Base-by-base conservation (phyloP, 2,329 filamentous ascomycete species). In the Phyllosticta ampelicida region DNA sequence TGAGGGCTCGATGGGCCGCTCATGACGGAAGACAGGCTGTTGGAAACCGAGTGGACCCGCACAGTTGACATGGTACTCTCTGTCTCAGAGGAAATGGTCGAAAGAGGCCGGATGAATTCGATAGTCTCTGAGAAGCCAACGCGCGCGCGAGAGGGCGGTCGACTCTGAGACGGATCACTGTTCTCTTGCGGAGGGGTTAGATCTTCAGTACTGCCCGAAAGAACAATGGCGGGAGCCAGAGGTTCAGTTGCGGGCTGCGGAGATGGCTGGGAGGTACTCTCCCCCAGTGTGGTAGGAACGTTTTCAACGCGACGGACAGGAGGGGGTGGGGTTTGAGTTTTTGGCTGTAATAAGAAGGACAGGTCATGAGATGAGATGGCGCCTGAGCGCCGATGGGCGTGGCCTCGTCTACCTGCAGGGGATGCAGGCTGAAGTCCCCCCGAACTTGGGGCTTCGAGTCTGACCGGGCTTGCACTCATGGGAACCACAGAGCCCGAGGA, bases 331-430 rank as follows among this genome's bases (percentile, higher is more conserved):
- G 81, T 86, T n/a, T 77, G 76, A 9, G 83, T 83, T 13, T 85
- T 85, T 18, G 84, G 80, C 55, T 83, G 82, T 63, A 91, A 77
- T 30, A 90, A 85, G 48, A 80, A 76, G 10, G 84, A 83, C 20
- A 96, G 73, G 67, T 96, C 91, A 67, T 92, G 88, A 59, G 85
- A 87, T 1, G 90, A 96, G 54, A 96, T 85, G 4, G 89, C 87
- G 61, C 75, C 80, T 23, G 91, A 96, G 61, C 92, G 84, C 60
- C 89, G 83, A 69, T 96, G 91, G 18, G 82, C 83, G 71, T 95
- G 89, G 16, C 86, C 84, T 64, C 88, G 80, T 61, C 84, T 79
- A 56, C 78, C 74, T 29, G 74, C 73, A 49, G 82, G 76, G 28
- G 77, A 77, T 9, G 75, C 76, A 30, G 75, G 75, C 23, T 71